Evolutionary conservation across 495 filamentous ascomycete genomes (phyloP).

Genomic region (Cudoniella acicularis): DNA sequence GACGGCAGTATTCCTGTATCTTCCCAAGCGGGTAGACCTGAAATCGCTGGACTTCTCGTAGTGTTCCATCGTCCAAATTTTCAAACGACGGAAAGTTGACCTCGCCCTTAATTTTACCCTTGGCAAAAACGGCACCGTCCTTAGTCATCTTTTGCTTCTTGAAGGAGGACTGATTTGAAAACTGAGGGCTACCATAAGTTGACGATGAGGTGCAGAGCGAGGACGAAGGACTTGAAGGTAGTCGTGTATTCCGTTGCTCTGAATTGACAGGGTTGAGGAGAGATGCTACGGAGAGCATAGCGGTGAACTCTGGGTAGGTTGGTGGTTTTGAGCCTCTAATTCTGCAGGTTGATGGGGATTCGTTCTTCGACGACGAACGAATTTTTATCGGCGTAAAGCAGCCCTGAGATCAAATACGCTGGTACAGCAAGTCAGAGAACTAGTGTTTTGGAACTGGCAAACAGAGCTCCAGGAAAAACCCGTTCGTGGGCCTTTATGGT

Average conservation of each 20-base stretch:
- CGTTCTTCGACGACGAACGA: slow-evolving; percentile 16
- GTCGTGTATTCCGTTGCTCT: slow-evolving; percentile 21
- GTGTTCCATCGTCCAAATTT: slow-evolving; percentile 49
- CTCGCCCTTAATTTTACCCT: slow-evolving; percentile 54
- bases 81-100: slow-evolving; percentile 69
- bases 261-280: slow-evolving; percentile 55
- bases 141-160: slow-evolving; percentile 49
- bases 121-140: slow-evolving; percentile 55
- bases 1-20: slow-evolving; percentile 64
- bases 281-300: slow-evolving; percentile 47
- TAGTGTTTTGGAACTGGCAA: slow-evolving; percentile 20
- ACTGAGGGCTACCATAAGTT: slow-evolving; percentile 21
- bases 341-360: slow-evolving; percentile 20
- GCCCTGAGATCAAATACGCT: slow-evolving; percentile 3
- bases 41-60: slow-evolving; percentile 55
- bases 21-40: slow-evolving; percentile 62
- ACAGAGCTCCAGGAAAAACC: slow-evolving; percentile 18
- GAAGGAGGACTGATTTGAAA: slow-evolving; percentile 27
- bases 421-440: slow-evolving; percentile 14
- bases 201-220: slow-evolving; percentile 22
- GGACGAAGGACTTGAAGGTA: slow-evolving; percentile 25
- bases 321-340: slow-evolving; percentile 7
- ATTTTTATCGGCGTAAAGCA: slow-evolving; percentile 12
- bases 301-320: slow-evolving; percentile 28
- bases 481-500: slow-evolving; percentile 21